Percentiles rank a stretch among this genome's conserved stretches.
phyloP scores from a whole-genome alignment of 2,329 filamentous ascomycete species.

The Colletotrichum shisoi region DNA sequence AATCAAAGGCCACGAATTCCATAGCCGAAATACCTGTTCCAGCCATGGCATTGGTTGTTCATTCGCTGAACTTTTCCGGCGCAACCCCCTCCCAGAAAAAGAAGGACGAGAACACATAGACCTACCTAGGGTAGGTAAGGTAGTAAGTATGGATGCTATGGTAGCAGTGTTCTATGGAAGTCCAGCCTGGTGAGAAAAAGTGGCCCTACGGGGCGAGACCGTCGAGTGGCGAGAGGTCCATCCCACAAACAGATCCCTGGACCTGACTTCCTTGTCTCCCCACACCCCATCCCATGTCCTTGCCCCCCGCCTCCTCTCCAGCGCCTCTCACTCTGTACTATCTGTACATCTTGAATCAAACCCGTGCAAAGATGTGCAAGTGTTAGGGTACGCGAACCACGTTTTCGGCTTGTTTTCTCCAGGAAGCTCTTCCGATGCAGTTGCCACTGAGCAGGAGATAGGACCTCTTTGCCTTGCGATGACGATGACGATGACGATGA shows the following conservation, averaged over 20 bases:
- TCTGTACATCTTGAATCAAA: too few species aligned
- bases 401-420: background rate
- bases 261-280: background rate
- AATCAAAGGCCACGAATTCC: background rate
- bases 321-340: background rate
- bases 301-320: background rate
- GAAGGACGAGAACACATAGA: too few species aligned
- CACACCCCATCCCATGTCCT: conserved; percentile 1
- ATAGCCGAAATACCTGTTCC: background rate
- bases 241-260: background rate
- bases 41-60: background rate
- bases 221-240: conserved; percentile 2
- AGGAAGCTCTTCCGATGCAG: background rate
- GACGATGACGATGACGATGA: conserved; percentile 7
- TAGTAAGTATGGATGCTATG: too few species aligned
- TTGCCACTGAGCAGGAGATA: background rate
- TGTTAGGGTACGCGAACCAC: conserved; percentile 10
- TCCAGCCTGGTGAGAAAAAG: conserved; percentile 14
- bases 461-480: background rate
- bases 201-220: conserved; percentile 6
- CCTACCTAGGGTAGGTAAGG: too few species aligned
- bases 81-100: background rate
- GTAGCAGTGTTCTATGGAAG: background rate
- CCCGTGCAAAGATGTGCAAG: too few species aligned
- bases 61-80: background rate